Percentiles rank a stretch among this genome's conserved stretches.
These are phyloP conservation scores for Ilyonectria destructans DNA, from an alignment of 2,329 filamentous ascomycete genomes.

Conservation along the genomic window DNA sequence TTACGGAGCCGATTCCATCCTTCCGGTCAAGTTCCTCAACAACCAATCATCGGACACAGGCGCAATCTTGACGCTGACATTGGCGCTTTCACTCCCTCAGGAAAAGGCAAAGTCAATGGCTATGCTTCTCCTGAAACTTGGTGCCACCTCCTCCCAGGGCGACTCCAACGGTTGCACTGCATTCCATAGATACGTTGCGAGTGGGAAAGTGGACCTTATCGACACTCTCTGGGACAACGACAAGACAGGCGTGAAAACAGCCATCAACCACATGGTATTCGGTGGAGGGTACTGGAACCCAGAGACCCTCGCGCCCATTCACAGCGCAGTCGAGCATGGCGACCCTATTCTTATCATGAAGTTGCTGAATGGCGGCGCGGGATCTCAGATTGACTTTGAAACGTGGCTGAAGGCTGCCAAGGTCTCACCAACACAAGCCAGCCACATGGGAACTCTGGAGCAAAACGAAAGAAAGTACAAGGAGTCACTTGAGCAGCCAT, in stretches of 20 bases:
- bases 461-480: constrained; percentile 66
- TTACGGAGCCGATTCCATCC: constrained; percentile 83
- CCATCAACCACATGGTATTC: constrained; percentile 77
- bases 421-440: constrained; percentile 58
- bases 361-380: constrained; percentile 76
- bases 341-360: constrained; percentile 70
- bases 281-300: constrained; percentile 53
- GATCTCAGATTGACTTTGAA: constrained; percentile 73
- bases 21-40: constrained; percentile 79
- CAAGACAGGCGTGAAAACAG: constrained; percentile 72
- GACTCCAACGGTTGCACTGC: constrained; percentile 77
- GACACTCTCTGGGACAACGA: constrained; percentile 71
- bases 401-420: constrained; percentile 74
- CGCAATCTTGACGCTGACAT: constrained; percentile 79
- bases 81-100: constrained; percentile 77
- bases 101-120: constrained; percentile 78
- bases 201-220: constrained; percentile 64
- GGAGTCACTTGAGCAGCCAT: constrained; percentile 72
- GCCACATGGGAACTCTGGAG: constrained; percentile 59
- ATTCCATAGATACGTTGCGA: constrained; percentile 76
- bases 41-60: constrained; percentile 65
- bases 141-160: constrained; percentile 82
- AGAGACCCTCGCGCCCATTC: constrained; percentile 66
- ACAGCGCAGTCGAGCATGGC: constrained; percentile 70
- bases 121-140: constrained; percentile 76